Conservation (phyloP, 257 asterid genomes). For the Rhazya stricta region DNA sequence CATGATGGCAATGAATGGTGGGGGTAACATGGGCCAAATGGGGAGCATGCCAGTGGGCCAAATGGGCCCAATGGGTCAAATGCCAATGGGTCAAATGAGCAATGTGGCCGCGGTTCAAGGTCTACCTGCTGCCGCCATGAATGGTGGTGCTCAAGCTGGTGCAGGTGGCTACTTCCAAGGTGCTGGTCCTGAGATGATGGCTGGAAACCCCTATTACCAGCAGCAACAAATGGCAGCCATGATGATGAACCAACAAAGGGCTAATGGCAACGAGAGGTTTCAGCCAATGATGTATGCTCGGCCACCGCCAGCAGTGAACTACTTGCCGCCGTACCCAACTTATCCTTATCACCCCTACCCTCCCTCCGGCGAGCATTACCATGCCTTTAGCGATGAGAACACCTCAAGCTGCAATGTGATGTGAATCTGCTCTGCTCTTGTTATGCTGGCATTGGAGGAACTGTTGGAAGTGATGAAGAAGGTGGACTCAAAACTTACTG, state of each 20-base stretch:
- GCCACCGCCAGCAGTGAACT: constrained; percentile 88
- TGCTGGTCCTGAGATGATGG: constrained; percentile 45
- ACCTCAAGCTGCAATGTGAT: constrained; percentile 58
- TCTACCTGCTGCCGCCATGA: constrained; percentile 46
- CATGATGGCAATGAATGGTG: constrained; percentile 72
- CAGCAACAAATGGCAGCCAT: constrained; percentile 77
- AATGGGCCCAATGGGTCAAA: constrained; percentile 47
- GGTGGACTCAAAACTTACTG: constrained; percentile 18
- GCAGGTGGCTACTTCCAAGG: constrained; percentile 52
- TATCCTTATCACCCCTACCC: constrained; percentile 23
- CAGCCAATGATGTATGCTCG: constrained; percentile 98
- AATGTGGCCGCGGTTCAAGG: constrained; percentile 58
- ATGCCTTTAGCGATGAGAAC: constrained; percentile 68
- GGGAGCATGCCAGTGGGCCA: constrained; percentile 48
- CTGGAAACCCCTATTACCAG: constrained; percentile 59
- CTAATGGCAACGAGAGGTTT: constrained; percentile 80
- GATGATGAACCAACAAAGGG: constrained; percentile 97
- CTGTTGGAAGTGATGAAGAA: neutral
- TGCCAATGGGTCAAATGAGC: constrained; percentile 51
- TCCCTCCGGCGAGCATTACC: constrained; percentile 54
- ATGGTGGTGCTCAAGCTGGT: constrained; percentile 33
- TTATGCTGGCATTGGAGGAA: neutral
- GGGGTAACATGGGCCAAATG: constrained; percentile 41
- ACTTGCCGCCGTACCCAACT: constrained; percentile 56
- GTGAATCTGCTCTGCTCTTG: constrained; percentile 31